Percentiles rank a stretch among this genome's conserved stretches.
Evolutionary conservation across 352 stramenopile species (phyloP).

Genomic region (Thraustotheca clavata): DNA sequence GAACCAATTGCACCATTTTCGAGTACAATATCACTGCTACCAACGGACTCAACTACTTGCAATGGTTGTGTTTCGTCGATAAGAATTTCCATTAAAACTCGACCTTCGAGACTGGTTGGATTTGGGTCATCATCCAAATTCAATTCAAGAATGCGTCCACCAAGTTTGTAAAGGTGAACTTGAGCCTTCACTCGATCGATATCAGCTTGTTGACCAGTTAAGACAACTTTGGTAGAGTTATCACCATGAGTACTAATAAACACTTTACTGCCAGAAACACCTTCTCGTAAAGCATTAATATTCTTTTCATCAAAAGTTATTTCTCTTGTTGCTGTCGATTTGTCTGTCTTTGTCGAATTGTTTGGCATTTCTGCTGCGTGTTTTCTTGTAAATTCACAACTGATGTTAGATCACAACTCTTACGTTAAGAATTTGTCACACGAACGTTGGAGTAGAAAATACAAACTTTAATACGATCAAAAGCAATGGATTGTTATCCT

Average conservation of each 20-base stretch:
- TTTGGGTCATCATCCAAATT: neutral
- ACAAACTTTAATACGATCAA: too few species aligned
- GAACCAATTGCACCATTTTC: constrained; percentile 2
- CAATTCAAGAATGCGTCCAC: neutral
- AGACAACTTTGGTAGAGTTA: neutral
- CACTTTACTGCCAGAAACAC: constrained; percentile 6
- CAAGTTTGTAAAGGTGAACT: constrained; percentile 8
- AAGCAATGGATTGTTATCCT: too few species aligned
- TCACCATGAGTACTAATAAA: constrained; percentile 13
- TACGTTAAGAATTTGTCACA: too few species aligned
- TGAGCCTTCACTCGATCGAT: neutral
- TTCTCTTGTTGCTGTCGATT: neutral
- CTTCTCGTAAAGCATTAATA: neutral
- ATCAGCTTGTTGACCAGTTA: neutral
- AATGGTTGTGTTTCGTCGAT: constrained; percentile 3
- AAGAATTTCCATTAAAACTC: constrained; percentile 8
- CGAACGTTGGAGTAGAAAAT: too few species aligned
- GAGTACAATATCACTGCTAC: neutral
- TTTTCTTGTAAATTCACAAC: too few species aligned
- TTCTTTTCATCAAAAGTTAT: constrained; percentile 5
- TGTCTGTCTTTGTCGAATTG: neutral
- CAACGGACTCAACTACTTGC: neutral
- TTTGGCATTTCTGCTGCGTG: too few species aligned
- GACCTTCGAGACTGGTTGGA: neutral
- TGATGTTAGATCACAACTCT: too few species aligned